phyloP scores from a whole-genome alignment of 768 basidiomycete species.

The Cyclocybe aegerita region DNA sequence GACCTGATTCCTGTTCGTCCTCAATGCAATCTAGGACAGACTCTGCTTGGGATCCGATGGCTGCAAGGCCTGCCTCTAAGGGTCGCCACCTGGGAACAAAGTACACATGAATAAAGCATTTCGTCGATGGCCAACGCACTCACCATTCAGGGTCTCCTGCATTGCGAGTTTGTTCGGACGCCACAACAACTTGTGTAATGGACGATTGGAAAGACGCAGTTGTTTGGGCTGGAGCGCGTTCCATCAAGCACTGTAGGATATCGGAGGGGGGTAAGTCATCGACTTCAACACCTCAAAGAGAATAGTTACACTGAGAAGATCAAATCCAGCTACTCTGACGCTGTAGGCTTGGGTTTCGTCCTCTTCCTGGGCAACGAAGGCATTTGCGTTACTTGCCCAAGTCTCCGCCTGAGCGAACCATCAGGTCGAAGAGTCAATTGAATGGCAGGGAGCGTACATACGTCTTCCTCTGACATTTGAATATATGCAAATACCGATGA shows the following conservation, averaged over 20 bases:
- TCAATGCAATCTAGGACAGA: conserved; percentile 75
- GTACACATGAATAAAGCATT: conserved; percentile 3
- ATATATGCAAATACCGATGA: conserved; percentile 63
- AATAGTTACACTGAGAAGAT: conserved; percentile 66
- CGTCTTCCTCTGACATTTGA: conserved; percentile 91
- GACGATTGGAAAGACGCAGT: conserved; percentile 51
- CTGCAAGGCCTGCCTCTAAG: conserved; percentile 82
- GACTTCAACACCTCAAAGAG: not conserved
- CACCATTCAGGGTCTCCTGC: conserved; percentile 65
- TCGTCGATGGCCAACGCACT: not conserved
- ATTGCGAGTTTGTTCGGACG: conserved; percentile 56
- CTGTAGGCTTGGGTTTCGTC: conserved; percentile 86
- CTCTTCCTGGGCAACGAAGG: conserved; percentile 93
- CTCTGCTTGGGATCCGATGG: conserved; percentile 79
- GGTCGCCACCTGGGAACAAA: conserved; percentile 76
- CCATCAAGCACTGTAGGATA: conserved; percentile 51
- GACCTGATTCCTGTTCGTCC: conserved; percentile 67
- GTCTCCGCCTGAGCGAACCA: conserved; percentile 68
- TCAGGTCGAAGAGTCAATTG: not conserved
- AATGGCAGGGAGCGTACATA: conserved; percentile 32
- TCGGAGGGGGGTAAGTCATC: not conserved
- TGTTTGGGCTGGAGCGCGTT: conserved; percentile 51
- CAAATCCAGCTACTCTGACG: conserved; percentile 81
- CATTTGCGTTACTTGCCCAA: conserved; percentile 88
- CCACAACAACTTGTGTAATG: conserved; percentile 53